Conservation (phyloP, 768 basidiomycete species). For the Rhizopogon vinicolor region DNA sequence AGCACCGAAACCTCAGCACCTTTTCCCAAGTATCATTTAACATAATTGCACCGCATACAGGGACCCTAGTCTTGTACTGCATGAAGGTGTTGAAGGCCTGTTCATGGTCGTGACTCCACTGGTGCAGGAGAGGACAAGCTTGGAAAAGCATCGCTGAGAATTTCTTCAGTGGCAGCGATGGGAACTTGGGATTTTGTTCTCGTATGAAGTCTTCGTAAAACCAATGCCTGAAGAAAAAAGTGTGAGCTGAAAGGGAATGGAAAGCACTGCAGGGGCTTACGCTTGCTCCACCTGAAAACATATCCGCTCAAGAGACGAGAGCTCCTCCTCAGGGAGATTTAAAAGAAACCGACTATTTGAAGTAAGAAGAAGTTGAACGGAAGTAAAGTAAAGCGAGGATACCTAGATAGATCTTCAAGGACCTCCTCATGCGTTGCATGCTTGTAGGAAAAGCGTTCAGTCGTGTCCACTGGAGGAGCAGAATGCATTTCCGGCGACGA, state of each 20-base stretch:
- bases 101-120: conserved; percentile 83
- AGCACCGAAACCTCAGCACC: conserved; percentile 40
- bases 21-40: conserved; percentile 90
- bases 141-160: conserved; percentile 92
- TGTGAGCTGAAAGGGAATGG: conserved; percentile 10
- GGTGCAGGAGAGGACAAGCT: conserved; percentile 75
- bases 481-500: conserved; percentile 71
- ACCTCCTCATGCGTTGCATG: conserved; percentile 80
- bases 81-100: conserved; percentile 87
- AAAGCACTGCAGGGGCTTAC: conserved; percentile 44
- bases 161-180: conserved; percentile 83
- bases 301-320: conserved; percentile 85
- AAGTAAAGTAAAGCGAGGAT: conserved; percentile 12
- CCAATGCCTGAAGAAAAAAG: conserved; percentile 72
- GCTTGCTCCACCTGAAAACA: conserved; percentile 99
- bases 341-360: conserved; percentile 83
- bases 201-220: conserved; percentile 99
- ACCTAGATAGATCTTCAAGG: conserved; percentile 90
- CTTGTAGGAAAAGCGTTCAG: conserved; percentile 53
- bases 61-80: conserved; percentile 94
- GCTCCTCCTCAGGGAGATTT: conserved; percentile 92
- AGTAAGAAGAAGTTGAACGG: conserved; percentile 9
- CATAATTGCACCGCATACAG: conserved; percentile 97
- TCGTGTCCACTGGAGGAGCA: conserved; percentile 35
- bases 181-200: conserved; percentile 83